Percentiles rank a stretch among this genome's conserved stretches.
These are phyloP conservation scores for Didymella glomerata DNA, from an alignment of 2,329 filamentous ascomycete species.

Conservation along the genomic window DNA sequence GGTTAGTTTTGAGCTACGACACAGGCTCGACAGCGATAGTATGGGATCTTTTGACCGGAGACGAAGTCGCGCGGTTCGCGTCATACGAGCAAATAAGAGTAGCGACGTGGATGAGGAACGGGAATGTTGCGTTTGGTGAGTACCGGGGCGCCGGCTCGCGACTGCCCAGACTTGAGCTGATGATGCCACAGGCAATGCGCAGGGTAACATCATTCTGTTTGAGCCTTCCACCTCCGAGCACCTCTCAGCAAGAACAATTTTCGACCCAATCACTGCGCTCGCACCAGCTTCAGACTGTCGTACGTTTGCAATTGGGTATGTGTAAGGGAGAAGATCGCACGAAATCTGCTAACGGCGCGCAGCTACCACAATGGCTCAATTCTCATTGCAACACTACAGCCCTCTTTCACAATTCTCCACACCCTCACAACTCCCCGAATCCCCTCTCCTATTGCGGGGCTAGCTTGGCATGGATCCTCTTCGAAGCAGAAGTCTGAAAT, in stretches of 20 bases:
- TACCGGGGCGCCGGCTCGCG: conserved; percentile 11
- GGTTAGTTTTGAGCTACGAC: conserved; percentile 93
- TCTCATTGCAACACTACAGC: conserved; percentile 85
- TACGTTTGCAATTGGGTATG: conserved; percentile 94
- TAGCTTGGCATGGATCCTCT: conserved; percentile 96
- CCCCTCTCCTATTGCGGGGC: conserved; percentile 84
- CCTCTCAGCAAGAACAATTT: conserved; percentile 88
- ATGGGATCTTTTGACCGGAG: conserved; percentile 93
- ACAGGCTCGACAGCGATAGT: conserved; percentile 89
- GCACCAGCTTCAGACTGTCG: conserved; percentile 89
- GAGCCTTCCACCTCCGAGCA: conserved; percentile 94
- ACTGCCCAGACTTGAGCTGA: conserved; percentile 20
- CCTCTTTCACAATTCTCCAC: conserved; percentile 92
- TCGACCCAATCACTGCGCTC: conserved; percentile 92
- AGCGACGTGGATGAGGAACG: conserved; percentile 95
- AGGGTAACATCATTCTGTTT: conserved; percentile 93
- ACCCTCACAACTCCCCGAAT: conserved; percentile 84
- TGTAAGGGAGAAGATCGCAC: conserved; percentile 2
- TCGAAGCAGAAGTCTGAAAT: conserved; percentile 97
- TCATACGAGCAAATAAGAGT: conserved; percentile 87
- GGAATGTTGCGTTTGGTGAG: conserved; percentile 95
- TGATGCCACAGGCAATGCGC: conserved; percentile 74
- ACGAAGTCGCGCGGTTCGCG: conserved; percentile 89
- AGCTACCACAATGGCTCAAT: conserved; percentile 97
- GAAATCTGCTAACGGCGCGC: conserved; percentile 29